Base-by-base conservation (phyloP, 2,329 filamentous ascomycete genomes). In the Sphaerulina musiva region DNA sequence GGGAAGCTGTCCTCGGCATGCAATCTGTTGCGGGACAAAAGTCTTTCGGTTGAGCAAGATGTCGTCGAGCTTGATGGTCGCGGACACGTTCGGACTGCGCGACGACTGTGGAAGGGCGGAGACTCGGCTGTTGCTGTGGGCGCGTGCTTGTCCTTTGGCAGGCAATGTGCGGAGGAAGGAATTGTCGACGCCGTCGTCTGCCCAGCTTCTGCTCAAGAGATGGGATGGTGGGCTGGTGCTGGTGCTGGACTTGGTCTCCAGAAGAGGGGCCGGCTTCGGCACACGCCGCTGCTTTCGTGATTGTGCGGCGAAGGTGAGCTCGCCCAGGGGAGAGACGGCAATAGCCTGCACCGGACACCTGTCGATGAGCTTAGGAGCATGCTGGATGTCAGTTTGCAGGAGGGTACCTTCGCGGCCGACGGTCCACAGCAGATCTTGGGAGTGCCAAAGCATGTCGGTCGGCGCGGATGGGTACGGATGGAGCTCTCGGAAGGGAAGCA, bases 371-470 rank as follows among this genome's bases (percentile, higher is more conserved):
- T 82, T 81, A 7, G 79, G 74, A 6, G 78, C 75, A 69, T 79
- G 80, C 54, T 81, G 78, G 34, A 84, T 74, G 62, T 85, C 82
- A 32, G 78, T 80, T 64, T 85, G 82, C 14, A 80, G 77, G 59
- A 85, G 84, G 8, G 77, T 73, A 11, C 82, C 82, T 56, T 81
- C 77, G 45, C 78, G 75, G 6, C 80, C 81, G 41, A 83, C 82
- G 10, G 80, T 83, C 82, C 82, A 85, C 38, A 85, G 71, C 6
- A 82, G 71, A 65, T 84, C 80, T 67, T 81, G 80, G 48, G 81
- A 82, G 62, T 80, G 80, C 76, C 82, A 85, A 12, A 85, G 72
- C 66, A 85, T 70, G 61, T 84, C 82, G 23, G 80, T 77, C 17
- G 81, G 76, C 12, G 78, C 74, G 4, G 73, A 75, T 46, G 75